Base-by-base conservation (phyloP, 2,329 filamentous ascomycete genomes). In the Claviceps quebecensis region DNA sequence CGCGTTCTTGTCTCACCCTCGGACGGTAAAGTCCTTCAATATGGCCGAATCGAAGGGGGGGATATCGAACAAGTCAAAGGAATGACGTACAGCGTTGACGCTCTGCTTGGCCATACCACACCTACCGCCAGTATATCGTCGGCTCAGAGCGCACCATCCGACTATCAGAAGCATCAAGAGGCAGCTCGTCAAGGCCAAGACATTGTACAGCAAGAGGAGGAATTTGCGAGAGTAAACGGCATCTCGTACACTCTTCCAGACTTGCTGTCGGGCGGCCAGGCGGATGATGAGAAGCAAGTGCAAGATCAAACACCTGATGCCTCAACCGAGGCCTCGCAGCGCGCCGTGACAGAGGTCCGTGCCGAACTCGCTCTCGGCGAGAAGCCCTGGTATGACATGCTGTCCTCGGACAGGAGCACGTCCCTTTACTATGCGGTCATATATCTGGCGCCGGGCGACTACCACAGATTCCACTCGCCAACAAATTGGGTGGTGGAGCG, bases 31-130 rank as follows among this genome's bases (percentile, higher is more conserved):
- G 78, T 98, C 45, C 78, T 98, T 26, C 91, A 97, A 61, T 96
- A 89, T 59, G 93, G 93, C 11, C 83, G 82, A 59, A 96, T 98
- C 52, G 85, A 94, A 61, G 82, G 90, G 60, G 90, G 91, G 47
- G 88, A 96, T 62, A 94, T 98, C 44, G 93, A 98, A 67, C 93
- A 98, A 70, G 91, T 98, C 56, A 98, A 98, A 70, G 93, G 93
- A 54, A 93, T 98, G 76, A 98, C 93, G 1, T 98, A 98, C 69
- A 95, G 84, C 58, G 78, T 98, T 51, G 93, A 98, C 64, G 90
- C 93, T 7, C 77, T 98, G 1, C 77, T 98, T 2, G 93, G 93
- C 49, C 81, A 78, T 56, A 72, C 74, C 55, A 78, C 74, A 5
- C 77, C 77, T 39, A 64, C 74, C 5, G 67, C 76, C 17, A 79